Conservation (phyloP, 768 basidiomycete species). For the Lyophyllum semitale region DNA sequence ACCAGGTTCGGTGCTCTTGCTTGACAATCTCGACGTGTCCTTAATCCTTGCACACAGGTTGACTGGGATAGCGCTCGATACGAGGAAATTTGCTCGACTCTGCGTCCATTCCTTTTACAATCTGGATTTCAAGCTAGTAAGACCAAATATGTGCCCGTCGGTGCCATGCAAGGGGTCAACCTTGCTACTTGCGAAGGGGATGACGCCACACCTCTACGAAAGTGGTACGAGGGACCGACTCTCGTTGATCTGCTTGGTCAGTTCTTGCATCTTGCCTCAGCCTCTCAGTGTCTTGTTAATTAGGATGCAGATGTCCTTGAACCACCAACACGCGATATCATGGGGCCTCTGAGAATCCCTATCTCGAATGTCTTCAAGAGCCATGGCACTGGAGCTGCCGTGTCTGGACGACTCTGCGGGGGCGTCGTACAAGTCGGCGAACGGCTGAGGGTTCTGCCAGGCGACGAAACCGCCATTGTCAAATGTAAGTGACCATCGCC, state of each 20-base stretch:
- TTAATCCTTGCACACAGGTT: slow-evolving; percentile 55
- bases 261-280: neutral
- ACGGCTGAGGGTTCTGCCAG: slow-evolving; percentile 81
- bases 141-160: slow-evolving; percentile 84
- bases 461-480: slow-evolving; percentile 86
- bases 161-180: slow-evolving; percentile 89
- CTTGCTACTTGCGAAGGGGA: slow-evolving; percentile 54
- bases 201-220: slow-evolving; percentile 45
- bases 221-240: slow-evolving; percentile 88
- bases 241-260: slow-evolving; percentile 82
- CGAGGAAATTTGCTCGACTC: slow-evolving; percentile 73
- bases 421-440: slow-evolving; percentile 95
- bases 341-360: slow-evolving; percentile 79
- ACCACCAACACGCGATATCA: slow-evolving; percentile 78
- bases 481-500: slow-evolving; percentile 45
- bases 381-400: slow-evolving; percentile 72
- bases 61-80: slow-evolving; percentile 83
- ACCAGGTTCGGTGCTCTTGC: slow-evolving; percentile 57
- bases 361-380: slow-evolving; percentile 96
- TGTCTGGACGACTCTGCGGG: slow-evolving; percentile 82
- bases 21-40: neutral
- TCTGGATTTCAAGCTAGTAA: slow-evolving; percentile 84
- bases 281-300: neutral
- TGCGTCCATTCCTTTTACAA: slow-evolving; percentile 83
- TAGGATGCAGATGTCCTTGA: slow-evolving; percentile 66